Evolutionary conservation across 2,329 filamentous ascomycete genomes (phyloP), one percentile per base, ranked within the genome.

Genomic region (Clarireedia paspali): DNA sequence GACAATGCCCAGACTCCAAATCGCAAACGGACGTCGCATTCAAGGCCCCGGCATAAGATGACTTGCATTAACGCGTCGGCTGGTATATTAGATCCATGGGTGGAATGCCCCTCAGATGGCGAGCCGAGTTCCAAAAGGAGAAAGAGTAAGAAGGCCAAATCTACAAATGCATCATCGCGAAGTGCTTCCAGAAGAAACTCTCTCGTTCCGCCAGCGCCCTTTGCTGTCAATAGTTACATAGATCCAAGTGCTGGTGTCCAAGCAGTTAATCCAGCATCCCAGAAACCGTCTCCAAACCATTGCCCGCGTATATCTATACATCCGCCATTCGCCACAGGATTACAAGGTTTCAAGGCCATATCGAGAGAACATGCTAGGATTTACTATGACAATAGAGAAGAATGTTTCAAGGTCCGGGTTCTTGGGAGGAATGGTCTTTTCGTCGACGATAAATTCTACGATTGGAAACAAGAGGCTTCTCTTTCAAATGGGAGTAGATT

Each of bases 311-410:
- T 91, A 49, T 82, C 82, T 36, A 88, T 91, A 46, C 88, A 91
- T 68, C 88, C 87, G 3, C 83, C 82, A 0, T 79, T 80, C 2
- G 79, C 79, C 5, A 75, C 81, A 49, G 81, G 82, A 58, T 79
- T 82, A 2, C 75, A 70, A 58, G 82, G 80, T 60, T 88, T 87
- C 50, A 88, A 87, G 66, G 81, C 80, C 50, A 91, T 91, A 54
- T 91, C 88, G 3, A 77, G 87, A 59, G 75, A 86, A 63, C 88
- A 92, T 68, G 74, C 89, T 49, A 85, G 83, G 64, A 89, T 92
- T 62, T 75, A 80, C 47, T 91, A 85, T 71, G 87, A 88, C 64
- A 75, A 80, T 59, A 74, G 81, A 12, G 76, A 76, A 42, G 76
- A 81, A 20, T 73, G 81, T 6, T 91, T 89, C 64, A 82, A 89